Evolutionary conservation across 1,284 basidiomycete genomes (phyloP), one percentile per base, ranked within the genome.

Genomic region (Fomitiporia mediterranea): DNA sequence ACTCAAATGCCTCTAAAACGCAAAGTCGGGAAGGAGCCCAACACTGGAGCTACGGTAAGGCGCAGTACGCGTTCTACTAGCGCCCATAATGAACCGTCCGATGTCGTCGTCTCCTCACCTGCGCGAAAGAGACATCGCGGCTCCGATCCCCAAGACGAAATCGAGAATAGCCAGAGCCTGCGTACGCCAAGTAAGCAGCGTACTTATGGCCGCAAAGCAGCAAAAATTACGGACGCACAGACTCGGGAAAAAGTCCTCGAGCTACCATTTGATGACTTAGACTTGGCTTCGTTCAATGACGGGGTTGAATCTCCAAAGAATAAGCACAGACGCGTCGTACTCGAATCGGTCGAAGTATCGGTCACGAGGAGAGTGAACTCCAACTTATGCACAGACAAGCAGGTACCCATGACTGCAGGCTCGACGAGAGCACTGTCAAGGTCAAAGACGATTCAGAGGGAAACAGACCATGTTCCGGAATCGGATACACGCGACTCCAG

Each of bases 1-100:
- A 79, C 76, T 74, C 67, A 74, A 19, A 58, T 58, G 57, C 27
- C 48, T 50, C 48, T 74, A 35, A 83, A 82, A 71, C 79, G 80
- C 61, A 82, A 79, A 62, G 70, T 73, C 1, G 56, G 65, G 2
- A 51, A 64, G 8, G 38, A 55, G 11, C 15, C 57, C 2, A 50
- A 58, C 2, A 59, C 54, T 15, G 62, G 65, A 28, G 56, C 59
- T 0, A 48, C 61, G 3, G 56, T 60, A 1, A 63, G 62, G 13
- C 64, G 66, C 15, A 53, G 63, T 19, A 66, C 63, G 13, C 65
- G 68, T 19, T 62, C 66, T 19, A 57, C 58, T 25, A 55, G 55
- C 19, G 34, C 38, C n/a, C 15, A 28, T 13, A 17, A 23, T n/a
- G 19, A 42, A 25, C 21, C 40, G 5, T 21, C 27, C 21, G 55